Base-by-base conservation (phyloP, 805 yeast genomes). In the Saturnispora gosingensis region DNA sequence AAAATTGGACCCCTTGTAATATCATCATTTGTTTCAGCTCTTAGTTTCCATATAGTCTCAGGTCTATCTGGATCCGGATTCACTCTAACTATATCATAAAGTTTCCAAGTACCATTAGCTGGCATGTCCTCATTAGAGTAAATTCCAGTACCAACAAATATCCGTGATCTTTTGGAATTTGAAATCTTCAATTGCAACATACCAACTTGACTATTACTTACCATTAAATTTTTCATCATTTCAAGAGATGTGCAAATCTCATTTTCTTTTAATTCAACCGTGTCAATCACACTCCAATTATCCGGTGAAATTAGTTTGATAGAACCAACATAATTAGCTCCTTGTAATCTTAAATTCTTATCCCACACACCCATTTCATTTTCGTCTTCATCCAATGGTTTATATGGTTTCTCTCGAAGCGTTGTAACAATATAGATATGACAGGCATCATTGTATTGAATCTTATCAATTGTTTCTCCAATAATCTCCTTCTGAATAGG, bases 61-160 rank as follows among this genome's bases (percentile, higher is more conserved):
- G 97, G 96, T 53, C 75, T 77, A 0, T 84, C 89, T 0, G 91
- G 91, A 61, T 88, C 96, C 0, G 97, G 96, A 56, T 87, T 88
- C 64, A 89, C 84, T 53, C 83, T 89, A 50, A 85, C 82, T 30
- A 86, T 73, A 56, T 89, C 96, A 60, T 71, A 82, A 1, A 90
- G 69, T 52, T 80, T 79, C 67, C 88, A 85, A 1, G 82, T 72
- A 0, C 99, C 99, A 59, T 81, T 79, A 0, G 95, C 78, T 3
- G 87, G 77, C 53, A 84, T 69, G 67, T 89, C 96, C 62, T 91
- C 99, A 53, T 82, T 80, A 53, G 91, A 75, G 49, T 81, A 76
- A 50, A 75, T 72, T 0, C 93, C 85, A 2, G 90, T 78, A 1
- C 97, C 98, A n/a, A 84, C 72, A 1, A 88, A 81, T 8, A 93